A percentile compares a stretch with the other conserved stretches of the same genome.
These are phyloP conservation scores for California macrophylla DNA, from an alignment of 441 rosid genomes.

Conservation along the genomic window DNA sequence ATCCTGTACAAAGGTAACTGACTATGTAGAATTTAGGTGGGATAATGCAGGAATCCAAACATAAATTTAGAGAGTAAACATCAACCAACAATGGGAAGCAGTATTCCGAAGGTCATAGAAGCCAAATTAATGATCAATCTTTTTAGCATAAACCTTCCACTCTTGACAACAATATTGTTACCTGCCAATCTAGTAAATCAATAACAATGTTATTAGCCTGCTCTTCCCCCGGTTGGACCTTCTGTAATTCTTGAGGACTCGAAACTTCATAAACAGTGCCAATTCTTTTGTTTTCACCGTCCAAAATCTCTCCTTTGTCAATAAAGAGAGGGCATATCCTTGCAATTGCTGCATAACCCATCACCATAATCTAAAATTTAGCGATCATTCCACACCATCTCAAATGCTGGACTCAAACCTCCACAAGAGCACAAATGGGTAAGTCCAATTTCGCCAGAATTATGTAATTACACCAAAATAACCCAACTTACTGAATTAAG, in stretches of 20 bases:
- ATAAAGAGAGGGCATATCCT: slow-evolving; percentile 52
- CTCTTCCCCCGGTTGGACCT: slow-evolving; percentile 40
- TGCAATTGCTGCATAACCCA: slow-evolving; percentile 45
- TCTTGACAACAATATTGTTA: slow-evolving; percentile 10
- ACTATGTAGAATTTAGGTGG: too few species aligned
- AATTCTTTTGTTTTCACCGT: slow-evolving; percentile 32
- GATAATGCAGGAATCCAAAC: neutral
- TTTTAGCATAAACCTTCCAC: neutral
- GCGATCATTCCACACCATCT: neutral
- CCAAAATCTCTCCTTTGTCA: slow-evolving; percentile 38
- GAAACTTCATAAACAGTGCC: slow-evolving; percentile 50
- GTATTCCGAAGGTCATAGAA: neutral
- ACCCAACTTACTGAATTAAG: neutral
- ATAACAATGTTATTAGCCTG: slow-evolving; percentile 40
- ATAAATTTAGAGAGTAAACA: neutral
- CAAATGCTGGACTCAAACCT: neutral
- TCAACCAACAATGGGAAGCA: slow-evolving; percentile 1
- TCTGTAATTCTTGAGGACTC: slow-evolving; percentile 47
- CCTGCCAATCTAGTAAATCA: slow-evolving; percentile 76
- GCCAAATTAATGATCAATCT: neutral
- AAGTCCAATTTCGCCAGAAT: neutral
- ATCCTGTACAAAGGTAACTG: neutral
- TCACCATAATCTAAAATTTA: neutral
- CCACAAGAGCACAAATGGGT: neutral
- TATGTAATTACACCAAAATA: neutral